Evolutionary conservation across 306 rosid species (phyloP), one percentile per base, ranked within the genome.

Genomic region (Fragaria vesca): DNA sequence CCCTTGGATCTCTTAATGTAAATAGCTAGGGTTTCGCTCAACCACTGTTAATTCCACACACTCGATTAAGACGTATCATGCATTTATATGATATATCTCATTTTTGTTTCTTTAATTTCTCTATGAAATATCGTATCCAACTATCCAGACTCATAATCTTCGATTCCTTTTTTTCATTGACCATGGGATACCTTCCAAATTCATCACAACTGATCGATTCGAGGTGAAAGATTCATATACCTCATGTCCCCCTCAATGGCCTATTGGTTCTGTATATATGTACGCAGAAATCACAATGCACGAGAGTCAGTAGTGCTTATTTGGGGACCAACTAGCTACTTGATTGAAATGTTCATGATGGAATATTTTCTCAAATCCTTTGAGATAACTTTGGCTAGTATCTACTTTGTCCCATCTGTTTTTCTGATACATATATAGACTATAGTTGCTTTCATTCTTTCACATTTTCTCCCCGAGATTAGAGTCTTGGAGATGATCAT

Each of bases 151-250:
- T 42, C 71, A 20, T 24, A 42, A 28, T 76, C 36, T 32, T 28
- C 1, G 30, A 40, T 76, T 71, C 62, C 61, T 32, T 20, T 32
- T 20, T 73, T 71, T 70, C 76, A 34, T 78, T 50, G 82, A 78
- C 76, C 70, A 20, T 10, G 76, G 70, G 73, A 50, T 26, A 46
- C 67, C 52, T 42, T 52, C 74, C 78, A 58, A 80, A 46, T 47
- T 9, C 66, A 17, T 50, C n/a, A 30, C 36, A 0, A 28, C 52
- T 6, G 8, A 30, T 2, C 4, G 34, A 47, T 26, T 40, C 12
- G 6, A 30, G 3, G 57, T 79, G 55, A 69, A 69, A 42, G 13
- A 54, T 28, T 32, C 4, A 42, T 42, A 6, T 5, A 66, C 24
- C 5, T 36, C 8, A 28, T 28, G 46, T 24, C 26, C 43, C 36